Base-by-base conservation (phyloP, 139 green algal species). In the Coelastrella sp. region DNA sequence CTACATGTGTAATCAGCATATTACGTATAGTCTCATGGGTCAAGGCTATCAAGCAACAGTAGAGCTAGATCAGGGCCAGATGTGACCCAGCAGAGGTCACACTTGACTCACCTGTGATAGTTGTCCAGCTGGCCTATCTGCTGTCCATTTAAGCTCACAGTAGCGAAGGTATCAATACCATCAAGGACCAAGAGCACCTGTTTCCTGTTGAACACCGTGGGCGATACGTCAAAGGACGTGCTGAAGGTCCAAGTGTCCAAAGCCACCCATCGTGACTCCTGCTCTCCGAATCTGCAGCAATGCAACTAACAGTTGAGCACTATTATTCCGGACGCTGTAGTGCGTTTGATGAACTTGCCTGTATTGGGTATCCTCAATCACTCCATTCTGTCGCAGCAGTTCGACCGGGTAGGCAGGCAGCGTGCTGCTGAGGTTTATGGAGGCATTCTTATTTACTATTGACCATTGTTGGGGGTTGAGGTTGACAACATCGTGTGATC, bases 211-310 rank as follows among this genome's bases (percentile, higher is more conserved):
- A 70, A 60, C n/a, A 82, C 24, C 65, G 72, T 73, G 24, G 60
- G 27, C n/a, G 76, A 12, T 5, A 87, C 58, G 17, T 91, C n/a
- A 20, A 96, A 96, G 0, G 7, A 12, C 6, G 85, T 87, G 10
- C 66, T 70, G n/a, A 95, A 94, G 0, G 90, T 96, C 95, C 95
- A 97, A 6, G 76, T 93, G 83, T 97, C 93, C 65, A 93, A 61
- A 1, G 93, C 87, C 22, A 93, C 91, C 95, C 95, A 97, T 0
- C 90, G 87, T 22, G 91, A 82, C 12, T 94, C 83, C 17, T 91
- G 72, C 82, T 97, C 95, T 22, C 94, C 94, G 82, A 93, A 97
- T 59, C 95, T 96, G 91, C 56, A 84, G 35, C 11, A 3, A 17
- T 17, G 9, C 84, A 85, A 11, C 25, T 27, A 84, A 6, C 78